Conservation (phyloP, 257 asterid genomes). For the Mentha longifolia region DNA sequence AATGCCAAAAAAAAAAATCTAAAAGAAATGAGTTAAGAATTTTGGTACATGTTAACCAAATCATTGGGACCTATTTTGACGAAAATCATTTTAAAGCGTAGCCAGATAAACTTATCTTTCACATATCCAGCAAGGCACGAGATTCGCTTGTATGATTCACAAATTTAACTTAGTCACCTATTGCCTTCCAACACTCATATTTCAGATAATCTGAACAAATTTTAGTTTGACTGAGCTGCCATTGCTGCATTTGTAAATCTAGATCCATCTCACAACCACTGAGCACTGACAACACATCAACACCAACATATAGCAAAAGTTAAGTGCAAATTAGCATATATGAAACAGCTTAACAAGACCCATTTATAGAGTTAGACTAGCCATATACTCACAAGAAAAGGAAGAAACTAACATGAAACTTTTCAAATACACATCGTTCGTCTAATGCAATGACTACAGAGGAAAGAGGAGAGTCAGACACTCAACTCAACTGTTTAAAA, state of each 20-base stretch:
- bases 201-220: background rate
- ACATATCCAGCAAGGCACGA: background rate
- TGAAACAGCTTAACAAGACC: background rate
- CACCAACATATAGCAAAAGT: background rate
- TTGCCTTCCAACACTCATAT: background rate
- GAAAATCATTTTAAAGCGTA: background rate
- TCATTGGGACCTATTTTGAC: background rate
- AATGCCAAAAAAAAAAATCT: no score
- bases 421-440: background rate
- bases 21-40: background rate
- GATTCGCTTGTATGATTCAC: background rate
- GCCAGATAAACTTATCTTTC: conserved; percentile 3
- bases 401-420: background rate
- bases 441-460: background rate
- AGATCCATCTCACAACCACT: conserved; percentile 12
- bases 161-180: background rate
- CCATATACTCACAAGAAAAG: conserved; percentile 5
- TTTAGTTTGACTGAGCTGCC: background rate
- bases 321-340: background rate
- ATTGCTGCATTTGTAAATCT: background rate
- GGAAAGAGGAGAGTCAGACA: background rate
- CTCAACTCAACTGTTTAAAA: background rate
- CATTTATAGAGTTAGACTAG: background rate
- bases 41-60: background rate
- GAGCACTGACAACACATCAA: background rate